Evolutionary conservation across 2,329 filamentous ascomycete species (phyloP).

Genomic region (Metarhizium robertsii): DNA sequence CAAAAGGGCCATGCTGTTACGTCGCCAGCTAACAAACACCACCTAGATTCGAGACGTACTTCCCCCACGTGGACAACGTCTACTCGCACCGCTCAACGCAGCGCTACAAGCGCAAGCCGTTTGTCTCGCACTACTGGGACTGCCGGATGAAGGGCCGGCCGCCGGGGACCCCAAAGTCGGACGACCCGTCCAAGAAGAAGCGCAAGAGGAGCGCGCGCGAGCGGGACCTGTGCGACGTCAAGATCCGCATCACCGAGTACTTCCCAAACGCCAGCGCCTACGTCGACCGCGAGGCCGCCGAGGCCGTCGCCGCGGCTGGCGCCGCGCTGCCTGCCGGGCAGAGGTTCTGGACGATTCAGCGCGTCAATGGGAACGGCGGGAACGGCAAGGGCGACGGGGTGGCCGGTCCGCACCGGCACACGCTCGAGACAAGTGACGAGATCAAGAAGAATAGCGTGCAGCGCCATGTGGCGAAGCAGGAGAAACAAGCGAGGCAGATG

Average conservation of each 20-base stretch:
- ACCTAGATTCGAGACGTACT: constrained; percentile 65
- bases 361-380: constrained; percentile 67
- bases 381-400: constrained; percentile 64
- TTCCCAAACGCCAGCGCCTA: constrained; percentile 43
- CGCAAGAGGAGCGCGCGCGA: constrained; percentile 67
- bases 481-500: constrained; percentile 54
- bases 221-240: constrained; percentile 74
- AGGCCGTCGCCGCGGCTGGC: constrained; percentile 9
- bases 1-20: no score
- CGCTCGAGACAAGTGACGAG: constrained; percentile 62
- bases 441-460: constrained; percentile 76
- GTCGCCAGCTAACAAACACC: background rate
- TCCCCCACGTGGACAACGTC: constrained; percentile 75
- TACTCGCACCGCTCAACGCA: constrained; percentile 80
- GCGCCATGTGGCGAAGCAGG: constrained; percentile 52
- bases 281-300: constrained; percentile 19
- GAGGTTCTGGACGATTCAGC: constrained; percentile 64
- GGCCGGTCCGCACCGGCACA: constrained; percentile 65
- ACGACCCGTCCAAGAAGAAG: constrained; percentile 75
- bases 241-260: constrained; percentile 79
- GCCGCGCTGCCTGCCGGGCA: constrained; percentile 29
- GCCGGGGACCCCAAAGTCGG: constrained; percentile 68
- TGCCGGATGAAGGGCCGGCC: constrained; percentile 73
- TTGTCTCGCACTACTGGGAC: constrained; percentile 78
- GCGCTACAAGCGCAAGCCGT: constrained; percentile 71